Evolutionary conservation across 139 green algal genomes (phyloP).

Genomic region (Deuterostichococcus epilithicus): DNA sequence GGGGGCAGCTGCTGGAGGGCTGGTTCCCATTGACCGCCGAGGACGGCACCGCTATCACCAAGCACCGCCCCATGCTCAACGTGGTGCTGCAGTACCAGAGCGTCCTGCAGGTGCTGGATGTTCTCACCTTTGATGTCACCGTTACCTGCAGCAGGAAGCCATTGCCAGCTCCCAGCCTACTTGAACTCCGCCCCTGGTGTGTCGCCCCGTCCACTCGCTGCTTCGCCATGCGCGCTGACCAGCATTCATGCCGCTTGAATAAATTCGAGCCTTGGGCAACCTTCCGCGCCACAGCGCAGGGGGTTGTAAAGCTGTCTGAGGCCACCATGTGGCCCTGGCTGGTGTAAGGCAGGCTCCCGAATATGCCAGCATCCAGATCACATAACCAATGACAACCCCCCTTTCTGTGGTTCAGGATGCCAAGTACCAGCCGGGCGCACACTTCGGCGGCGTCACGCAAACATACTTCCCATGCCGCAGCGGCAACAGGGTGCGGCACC

Average conservation of each 20-base stretch:
- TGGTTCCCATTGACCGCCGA: conserved; percentile 10
- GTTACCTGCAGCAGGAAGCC: no score
- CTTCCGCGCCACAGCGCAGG: no score
- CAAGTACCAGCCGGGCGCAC: neutral
- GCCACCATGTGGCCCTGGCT: no score
- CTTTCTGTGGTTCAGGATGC: neutral
- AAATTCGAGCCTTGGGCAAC: no score
- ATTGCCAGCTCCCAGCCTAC: no score
- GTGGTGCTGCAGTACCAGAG: conserved; percentile 7
- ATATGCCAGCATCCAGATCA: no score
- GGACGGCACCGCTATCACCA: neutral
- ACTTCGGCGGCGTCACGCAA: neutral
- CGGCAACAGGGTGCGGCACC: neutral
- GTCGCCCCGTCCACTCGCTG: conserved; percentile 10
- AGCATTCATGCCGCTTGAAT: no score
- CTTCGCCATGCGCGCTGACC: conserved; percentile 23
- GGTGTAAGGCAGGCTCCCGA: no score
- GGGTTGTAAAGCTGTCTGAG: no score
- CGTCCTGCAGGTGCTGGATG: conserved; percentile 2
- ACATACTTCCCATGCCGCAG: neutral
- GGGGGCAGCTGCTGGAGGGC: conserved; percentile 16
- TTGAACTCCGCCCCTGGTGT: conserved; percentile 6
- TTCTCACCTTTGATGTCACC: neutral
- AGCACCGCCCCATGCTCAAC: neutral
- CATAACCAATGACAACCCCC: no score